Conservation (phyloP, 2,329 filamentous ascomycete genomes). For the Talaromyces albobiverticillius region DNA sequence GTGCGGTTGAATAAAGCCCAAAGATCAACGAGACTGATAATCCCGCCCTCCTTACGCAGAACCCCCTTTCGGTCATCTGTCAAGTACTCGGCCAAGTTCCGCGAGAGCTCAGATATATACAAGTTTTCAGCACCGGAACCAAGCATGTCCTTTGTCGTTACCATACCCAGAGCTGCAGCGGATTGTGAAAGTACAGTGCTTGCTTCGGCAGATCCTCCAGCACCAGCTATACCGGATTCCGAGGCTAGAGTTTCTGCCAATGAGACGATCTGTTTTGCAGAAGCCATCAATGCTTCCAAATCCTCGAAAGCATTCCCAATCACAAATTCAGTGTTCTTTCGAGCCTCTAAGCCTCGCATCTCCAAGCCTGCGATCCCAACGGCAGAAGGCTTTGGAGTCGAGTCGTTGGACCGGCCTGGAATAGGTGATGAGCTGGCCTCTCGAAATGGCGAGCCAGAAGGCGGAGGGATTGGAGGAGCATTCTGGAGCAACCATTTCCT, state of each 20-base stretch:
- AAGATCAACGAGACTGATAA: conserved; percentile 83
- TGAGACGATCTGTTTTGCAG: conserved; percentile 91
- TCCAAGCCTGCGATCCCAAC: conserved; percentile 93
- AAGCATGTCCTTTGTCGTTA: conserved; percentile 95
- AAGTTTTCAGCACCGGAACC: conserved; percentile 76
- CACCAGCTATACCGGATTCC: conserved; percentile 58
- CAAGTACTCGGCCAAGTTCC: conserved; percentile 83
- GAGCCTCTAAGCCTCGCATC: conserved; percentile 75
- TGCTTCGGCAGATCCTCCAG: conserved; percentile 65
- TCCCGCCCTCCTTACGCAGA: conserved; percentile 75
- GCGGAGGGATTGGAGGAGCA: conserved; percentile 79
- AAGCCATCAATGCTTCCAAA: conserved; percentile 93
- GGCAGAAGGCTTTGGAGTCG: conserved; percentile 50
- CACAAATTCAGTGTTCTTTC: conserved; percentile 88
- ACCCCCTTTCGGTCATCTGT: conserved; percentile 80
- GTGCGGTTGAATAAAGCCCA: conserved; percentile 95
- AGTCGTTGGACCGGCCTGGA: conserved; percentile 23
- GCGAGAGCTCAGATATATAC: conserved; percentile 82
- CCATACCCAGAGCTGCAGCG: conserved; percentile 75
- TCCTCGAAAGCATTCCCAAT: conserved; percentile 96
- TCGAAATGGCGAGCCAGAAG: conserved; percentile 34
- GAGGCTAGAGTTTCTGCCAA: conserved; percentile 83
- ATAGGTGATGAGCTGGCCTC: conserved; percentile 23
- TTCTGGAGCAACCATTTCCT: conserved; percentile 92
- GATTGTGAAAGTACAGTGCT: conserved; percentile 76